phyloP scores from a whole-genome alignment of 208 protist genomes.

The Acanthamoeba healyi region DNA sequence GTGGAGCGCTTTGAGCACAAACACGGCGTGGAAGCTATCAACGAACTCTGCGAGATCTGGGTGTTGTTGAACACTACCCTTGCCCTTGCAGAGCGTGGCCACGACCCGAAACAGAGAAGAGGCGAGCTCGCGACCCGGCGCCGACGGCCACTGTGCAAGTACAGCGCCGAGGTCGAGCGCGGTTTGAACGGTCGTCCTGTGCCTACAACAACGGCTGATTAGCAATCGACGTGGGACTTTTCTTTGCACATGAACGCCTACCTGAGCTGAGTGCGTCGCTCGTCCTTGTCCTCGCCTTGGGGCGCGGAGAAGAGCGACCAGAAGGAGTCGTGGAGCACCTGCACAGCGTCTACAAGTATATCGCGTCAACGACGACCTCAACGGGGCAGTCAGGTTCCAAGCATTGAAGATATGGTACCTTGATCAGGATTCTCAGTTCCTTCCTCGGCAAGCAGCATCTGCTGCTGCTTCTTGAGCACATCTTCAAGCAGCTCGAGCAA shows the following conservation, averaged over 20 bases:
- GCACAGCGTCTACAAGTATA: not conserved
- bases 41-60: not conserved
- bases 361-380: not conserved
- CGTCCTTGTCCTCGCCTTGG: not conserved
- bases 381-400: too few relatives aligned
- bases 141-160: not conserved
- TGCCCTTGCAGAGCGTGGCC: not conserved
- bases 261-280: not conserved
- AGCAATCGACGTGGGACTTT: too few relatives aligned
- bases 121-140: not conserved
- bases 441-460: not conserved
- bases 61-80: not conserved
- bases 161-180: not conserved
- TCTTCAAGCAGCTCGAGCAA: not conserved
- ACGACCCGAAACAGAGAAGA: not conserved
- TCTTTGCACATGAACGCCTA: too few relatives aligned
- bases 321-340: not conserved
- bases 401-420: not conserved
- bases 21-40: not conserved
- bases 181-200: not conserved
- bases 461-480: not conserved
- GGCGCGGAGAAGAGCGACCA: not conserved
- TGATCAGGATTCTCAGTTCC: not conserved
- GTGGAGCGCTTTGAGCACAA: not conserved
- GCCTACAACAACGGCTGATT: not conserved